Percentiles rank a stretch among this genome's conserved stretches.
These are phyloP conservation scores for Russula sp. DNA, from an alignment of 768 basidiomycete genomes.

Conservation along the genomic window DNA sequence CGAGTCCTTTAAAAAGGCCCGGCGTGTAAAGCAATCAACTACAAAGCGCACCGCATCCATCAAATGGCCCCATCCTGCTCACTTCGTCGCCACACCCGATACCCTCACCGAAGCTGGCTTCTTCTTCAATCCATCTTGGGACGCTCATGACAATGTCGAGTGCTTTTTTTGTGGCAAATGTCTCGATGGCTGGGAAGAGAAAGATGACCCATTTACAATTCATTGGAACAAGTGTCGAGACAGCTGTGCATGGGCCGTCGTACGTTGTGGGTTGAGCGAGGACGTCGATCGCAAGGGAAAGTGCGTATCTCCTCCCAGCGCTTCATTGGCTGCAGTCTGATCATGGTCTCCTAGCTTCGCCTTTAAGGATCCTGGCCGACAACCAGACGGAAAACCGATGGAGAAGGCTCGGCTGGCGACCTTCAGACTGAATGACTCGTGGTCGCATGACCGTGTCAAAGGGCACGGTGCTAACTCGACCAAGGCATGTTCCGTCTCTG, in stretches of 20 bases:
- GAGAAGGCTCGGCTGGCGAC: constrained; percentile 67
- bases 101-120: constrained; percentile 86
- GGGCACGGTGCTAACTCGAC: constrained; percentile 65
- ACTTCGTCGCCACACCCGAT: constrained; percentile 61
- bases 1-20: constrained; percentile 60
- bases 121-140: constrained; percentile 64
- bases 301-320: constrained; percentile 33
- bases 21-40: constrained; percentile 47
- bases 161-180: constrained; percentile 83
- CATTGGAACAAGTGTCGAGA: constrained; percentile 63
- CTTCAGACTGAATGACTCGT: constrained; percentile 45
- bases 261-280: constrained; percentile 58
- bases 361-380: constrained; percentile 49
- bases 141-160: constrained; percentile 65
- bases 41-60: constrained; percentile 38
- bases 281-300: constrained; percentile 52
- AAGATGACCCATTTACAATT: constrained; percentile 81
- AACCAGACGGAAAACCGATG: constrained; percentile 62
- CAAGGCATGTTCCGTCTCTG: constrained; percentile 40
- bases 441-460: constrained; percentile 60
- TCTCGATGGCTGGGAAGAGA: constrained; percentile 75
- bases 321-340: background rate
- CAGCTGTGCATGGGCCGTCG: constrained; percentile 75
- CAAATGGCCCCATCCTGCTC: constrained; percentile 72
- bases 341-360: constrained; percentile 40